phyloP scores from a whole-genome alignment of 768 basidiomycete genomes.

The Ramaria sp. region DNA sequence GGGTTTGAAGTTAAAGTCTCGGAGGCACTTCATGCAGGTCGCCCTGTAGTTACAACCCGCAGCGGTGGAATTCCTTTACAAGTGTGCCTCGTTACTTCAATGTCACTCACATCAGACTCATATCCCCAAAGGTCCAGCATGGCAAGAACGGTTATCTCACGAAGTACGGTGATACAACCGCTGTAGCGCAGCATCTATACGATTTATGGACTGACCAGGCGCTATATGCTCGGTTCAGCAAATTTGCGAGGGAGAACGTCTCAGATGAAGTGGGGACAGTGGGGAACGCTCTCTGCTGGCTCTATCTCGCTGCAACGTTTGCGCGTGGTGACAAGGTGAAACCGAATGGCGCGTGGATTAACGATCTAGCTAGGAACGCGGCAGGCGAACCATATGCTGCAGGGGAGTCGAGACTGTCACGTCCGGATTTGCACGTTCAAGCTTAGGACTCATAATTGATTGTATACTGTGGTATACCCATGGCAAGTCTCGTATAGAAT shows the following conservation, averaged over 20 bases:
- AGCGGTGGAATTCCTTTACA: conserved; percentile 96
- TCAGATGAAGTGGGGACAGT: conserved; percentile 80
- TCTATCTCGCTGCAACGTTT: conserved; percentile 75
- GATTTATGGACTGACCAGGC: conserved; percentile 68
- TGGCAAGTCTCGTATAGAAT: too few relatives aligned
- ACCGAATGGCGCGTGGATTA: conserved; percentile 78
- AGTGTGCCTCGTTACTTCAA: conserved; percentile 1
- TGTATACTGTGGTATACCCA: too few relatives aligned
- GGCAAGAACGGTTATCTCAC: conserved; percentile 85
- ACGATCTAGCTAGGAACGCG: conserved; percentile 69
- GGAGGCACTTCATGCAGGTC: conserved; percentile 85
- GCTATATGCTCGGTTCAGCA: conserved; percentile 39
- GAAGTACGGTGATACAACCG: conserved; percentile 60
- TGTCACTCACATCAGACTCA: not conserved
- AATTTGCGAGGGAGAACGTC: conserved; percentile 65
- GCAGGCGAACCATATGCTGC: conserved; percentile 57
- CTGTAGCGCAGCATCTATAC: conserved; percentile 67
- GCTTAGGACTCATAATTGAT: not conserved
- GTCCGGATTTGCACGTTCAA: conserved; percentile 41
- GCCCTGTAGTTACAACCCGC: conserved; percentile 71
- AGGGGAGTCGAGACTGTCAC: conserved; percentile 65
- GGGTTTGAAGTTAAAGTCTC: conserved; percentile 98
- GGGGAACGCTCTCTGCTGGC: conserved; percentile 60
- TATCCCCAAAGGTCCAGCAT: conserved; percentile 39
- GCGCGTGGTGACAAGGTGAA: conserved; percentile 63